These are phyloP conservation scores for Cutaneotrichosporon cavernicola DNA, from an alignment of 1,284 basidiomycete species.

Conservation along the genomic window DNA sequence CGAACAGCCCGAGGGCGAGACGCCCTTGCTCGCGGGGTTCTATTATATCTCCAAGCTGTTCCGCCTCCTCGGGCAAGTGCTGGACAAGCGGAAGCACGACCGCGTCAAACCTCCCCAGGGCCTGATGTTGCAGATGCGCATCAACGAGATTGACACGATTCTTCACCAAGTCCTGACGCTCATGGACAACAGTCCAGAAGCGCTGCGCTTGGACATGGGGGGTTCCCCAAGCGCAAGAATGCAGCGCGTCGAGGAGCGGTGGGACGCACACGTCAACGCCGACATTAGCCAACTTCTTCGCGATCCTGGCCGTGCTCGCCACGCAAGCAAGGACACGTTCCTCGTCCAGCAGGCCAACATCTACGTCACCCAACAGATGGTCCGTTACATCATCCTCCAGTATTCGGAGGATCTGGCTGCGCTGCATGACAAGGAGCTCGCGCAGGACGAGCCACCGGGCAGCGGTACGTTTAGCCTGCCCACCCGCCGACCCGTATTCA, in stretches of 20 bases:
- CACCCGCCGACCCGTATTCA: conserved; percentile 22
- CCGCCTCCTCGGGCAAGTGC: conserved; percentile 39
- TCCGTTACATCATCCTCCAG: conserved; percentile 82
- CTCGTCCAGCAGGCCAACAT: conserved; percentile 84
- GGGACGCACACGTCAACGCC: conserved; percentile 59
- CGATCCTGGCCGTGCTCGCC: conserved; percentile 72
- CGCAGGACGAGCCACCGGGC: conserved; percentile 47
- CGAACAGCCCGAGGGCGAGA: conserved; percentile 75
- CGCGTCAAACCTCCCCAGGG: conserved; percentile 40
- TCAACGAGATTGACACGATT: conserved; percentile 44
- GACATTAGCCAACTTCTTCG: conserved; percentile 86
- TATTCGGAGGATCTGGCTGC: conserved; percentile 72
- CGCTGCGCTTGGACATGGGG: conserved; percentile 35
- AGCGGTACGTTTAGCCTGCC: conserved; percentile 46
- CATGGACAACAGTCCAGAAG: conserved; percentile 47
- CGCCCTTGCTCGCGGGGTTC: conserved; percentile 75
- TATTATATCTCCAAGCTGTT: conserved; percentile 84
- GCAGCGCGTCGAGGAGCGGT: conserved; percentile 37
- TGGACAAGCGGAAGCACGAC: conserved; percentile 42
- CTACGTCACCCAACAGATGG: conserved; percentile 85
- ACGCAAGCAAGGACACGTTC: conserved; percentile 78
- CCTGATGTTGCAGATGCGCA: conserved; percentile 39
- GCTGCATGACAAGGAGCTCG: conserved; percentile 54
- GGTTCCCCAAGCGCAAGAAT: conserved; percentile 20
- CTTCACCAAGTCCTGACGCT: conserved; percentile 44